Evolutionary conservation across 345 rosid genomes (phyloP).

Genomic region (Arabis alpina): DNA sequence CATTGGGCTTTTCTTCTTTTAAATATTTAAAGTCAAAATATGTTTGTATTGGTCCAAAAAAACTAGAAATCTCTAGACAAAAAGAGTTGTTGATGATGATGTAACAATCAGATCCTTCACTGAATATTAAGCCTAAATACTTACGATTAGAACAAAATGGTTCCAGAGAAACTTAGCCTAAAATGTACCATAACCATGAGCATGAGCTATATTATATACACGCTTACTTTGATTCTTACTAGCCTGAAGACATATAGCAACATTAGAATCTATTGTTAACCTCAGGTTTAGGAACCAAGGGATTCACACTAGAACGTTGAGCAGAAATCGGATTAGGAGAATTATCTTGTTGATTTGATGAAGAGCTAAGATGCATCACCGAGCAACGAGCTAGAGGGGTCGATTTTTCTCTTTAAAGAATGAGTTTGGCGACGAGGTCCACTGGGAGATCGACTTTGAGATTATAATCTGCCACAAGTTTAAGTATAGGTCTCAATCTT

Average conservation of each 20-base stretch:
- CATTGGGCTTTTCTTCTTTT: too few relatives aligned
- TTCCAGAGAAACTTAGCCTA: slow-evolving; percentile 11
- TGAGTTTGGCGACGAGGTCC: slow-evolving; percentile 29
- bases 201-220: background rate
- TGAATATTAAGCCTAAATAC: background rate
- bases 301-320: background rate
- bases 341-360: slow-evolving; percentile 11
- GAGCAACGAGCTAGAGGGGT: slow-evolving; percentile 14
- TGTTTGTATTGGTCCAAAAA: slow-evolving; percentile 1
- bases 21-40: background rate
- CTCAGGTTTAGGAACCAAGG: background rate
- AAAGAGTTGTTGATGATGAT: background rate
- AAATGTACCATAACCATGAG: background rate
- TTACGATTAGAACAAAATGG: background rate
- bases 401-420: slow-evolving; percentile 31
- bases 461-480: slow-evolving; percentile 29
- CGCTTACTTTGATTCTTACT: background rate
- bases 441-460: slow-evolving; percentile 23
- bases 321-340: background rate
- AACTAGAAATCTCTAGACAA: background rate
- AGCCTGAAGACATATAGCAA: background rate
- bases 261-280: background rate
- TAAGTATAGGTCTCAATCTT: slow-evolving; percentile 35
- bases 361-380: background rate
- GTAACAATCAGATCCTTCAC: background rate